A percentile compares a stretch with the other conserved stretches of the same genome.
phyloP scores from a whole-genome alignment of 78 protist species.

The Dictyostelium brefeldianum region DNA sequence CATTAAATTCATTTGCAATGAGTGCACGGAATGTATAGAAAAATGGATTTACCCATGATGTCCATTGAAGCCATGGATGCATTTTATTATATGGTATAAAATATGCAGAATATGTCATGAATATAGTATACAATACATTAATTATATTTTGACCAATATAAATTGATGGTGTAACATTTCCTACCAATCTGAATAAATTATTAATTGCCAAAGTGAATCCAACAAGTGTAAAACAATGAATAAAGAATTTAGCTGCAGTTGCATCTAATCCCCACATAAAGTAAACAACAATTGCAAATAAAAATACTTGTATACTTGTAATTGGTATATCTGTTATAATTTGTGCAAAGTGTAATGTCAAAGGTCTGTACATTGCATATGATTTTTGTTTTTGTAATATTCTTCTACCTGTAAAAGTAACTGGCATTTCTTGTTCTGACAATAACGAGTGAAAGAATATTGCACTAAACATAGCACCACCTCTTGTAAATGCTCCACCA shows the following conservation, averaged over 20 bases:
- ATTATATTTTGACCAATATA: conserved; percentile 51
- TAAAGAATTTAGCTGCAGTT: conserved; percentile 58
- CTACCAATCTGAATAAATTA: conserved; percentile 29
- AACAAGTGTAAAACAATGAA: conserved; percentile 34
- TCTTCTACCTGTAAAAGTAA: conserved; percentile 33
- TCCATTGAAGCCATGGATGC: conserved; percentile 77
- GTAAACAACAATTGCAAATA: conserved; percentile 48
- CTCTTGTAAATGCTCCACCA: conserved; percentile 34
- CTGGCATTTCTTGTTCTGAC: not conserved
- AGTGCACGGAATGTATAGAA: conserved; percentile 41
- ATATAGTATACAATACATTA: conserved; percentile 9
- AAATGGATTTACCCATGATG: conserved; percentile 53
- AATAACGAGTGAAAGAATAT: conserved; percentile 23
- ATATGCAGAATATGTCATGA: conserved; percentile 67
- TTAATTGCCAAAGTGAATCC: conserved; percentile 21
- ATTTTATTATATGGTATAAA: conserved; percentile 30
- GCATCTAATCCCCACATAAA: conserved; percentile 58
- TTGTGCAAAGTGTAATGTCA: conserved; percentile 44
- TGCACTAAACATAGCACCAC: conserved; percentile 71
- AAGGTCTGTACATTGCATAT: conserved; percentile 70
- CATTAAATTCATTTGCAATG: conserved; percentile 54
- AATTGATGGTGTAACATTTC: conserved; percentile 53
- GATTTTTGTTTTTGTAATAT: conserved; percentile 75
- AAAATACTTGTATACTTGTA: not conserved
- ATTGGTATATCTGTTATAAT: conserved; percentile 54